Evolutionary conservation across 2,329 filamentous ascomycete species (phyloP), one percentile per base, ranked within the genome.

Genomic region (Leptographium radiaticola): DNA sequence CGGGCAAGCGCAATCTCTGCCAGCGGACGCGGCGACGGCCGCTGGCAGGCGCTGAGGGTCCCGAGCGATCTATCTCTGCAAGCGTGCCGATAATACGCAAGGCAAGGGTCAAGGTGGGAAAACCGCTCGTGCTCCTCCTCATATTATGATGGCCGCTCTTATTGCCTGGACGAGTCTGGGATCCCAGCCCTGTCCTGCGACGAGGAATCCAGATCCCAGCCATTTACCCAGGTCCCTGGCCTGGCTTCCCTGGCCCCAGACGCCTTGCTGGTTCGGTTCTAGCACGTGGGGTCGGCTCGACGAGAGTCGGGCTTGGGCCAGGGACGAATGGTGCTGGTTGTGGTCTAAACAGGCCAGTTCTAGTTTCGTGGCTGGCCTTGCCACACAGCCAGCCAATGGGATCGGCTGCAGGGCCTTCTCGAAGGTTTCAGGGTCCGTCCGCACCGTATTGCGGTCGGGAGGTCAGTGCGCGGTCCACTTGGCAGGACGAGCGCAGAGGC

Each of bases 351-450:
- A 42, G 40, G 40, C 40, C 40, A 42, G 34, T 36, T 6, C 9
- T 11, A 36, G 34, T 11, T 10, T 13, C 34, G 34, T 36, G 13
- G 34, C 6, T 36, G 8, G 39, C 15, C 40, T 16, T n/a, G 8
- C 40, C n/a, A 42, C 51, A 7, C 30, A 6, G 36, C 51, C 46
- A 43, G 12, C 51, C 51, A 53, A 48, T 53, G 10, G 44, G 30
- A 16, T 20, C 44, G 34, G 43, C 38, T 16, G 16, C 25, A 3
- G 36, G 10, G 13, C 16, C 45, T 53, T 53, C 51, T 53, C 44
- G 51, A 53, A 53, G 51, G 51, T 53, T 47, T 53, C 51, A 48
- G 16, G 25, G 25, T 25, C 25, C 25, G 25, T 25, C 25, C 25
- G 25, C 25, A 5, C 25, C 25, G 25, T 25, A 25, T 25, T 25